These are phyloP conservation scores for Wickerhamiella azyma DNA, from an alignment of 805 yeast genomes.

Conservation along the genomic window DNA sequence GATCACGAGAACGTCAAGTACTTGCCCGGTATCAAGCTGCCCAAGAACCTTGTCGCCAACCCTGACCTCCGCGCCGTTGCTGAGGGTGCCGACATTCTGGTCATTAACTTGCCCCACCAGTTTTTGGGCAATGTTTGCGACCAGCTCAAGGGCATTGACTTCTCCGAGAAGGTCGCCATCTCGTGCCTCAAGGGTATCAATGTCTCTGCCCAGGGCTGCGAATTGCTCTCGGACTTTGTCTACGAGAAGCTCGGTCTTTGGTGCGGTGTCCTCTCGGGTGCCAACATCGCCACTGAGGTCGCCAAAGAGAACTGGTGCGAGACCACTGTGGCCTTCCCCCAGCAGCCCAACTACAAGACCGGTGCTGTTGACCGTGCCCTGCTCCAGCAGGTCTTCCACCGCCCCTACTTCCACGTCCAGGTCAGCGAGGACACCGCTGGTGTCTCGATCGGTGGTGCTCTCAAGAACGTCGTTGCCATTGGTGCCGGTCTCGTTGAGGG, in stretches of 20 bases:
- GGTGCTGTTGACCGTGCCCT: conserved; percentile 66
- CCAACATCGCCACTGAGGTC: conserved; percentile 93
- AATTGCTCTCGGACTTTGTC: conserved; percentile 65
- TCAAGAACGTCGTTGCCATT: conserved; percentile 89
- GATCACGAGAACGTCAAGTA: conserved; percentile 90
- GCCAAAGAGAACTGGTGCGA: conserved; percentile 95
- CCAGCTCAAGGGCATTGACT: conserved; percentile 65
- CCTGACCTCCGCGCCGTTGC: conserved; percentile 72
- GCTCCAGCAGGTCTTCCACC: conserved; percentile 77
- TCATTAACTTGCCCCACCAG: conserved; percentile 96
- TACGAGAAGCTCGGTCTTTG: conserved; percentile 68
- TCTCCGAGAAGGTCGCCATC: conserved; percentile 65
- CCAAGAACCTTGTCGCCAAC: conserved; percentile 74
- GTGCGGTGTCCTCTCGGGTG: conserved; percentile 96
- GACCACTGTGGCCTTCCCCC: conserved; percentile 84
- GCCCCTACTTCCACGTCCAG: conserved; percentile 95
- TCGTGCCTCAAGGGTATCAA: conserved; percentile 94
- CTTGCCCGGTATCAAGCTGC: conserved; percentile 77
- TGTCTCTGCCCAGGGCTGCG: conserved; percentile 73
- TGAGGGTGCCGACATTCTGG: conserved; percentile 66
- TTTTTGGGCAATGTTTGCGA: conserved; percentile 65
- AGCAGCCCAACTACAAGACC: conserved; percentile 51
- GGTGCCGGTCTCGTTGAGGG: conserved; percentile 98
- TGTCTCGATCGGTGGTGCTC: conserved; percentile 91
- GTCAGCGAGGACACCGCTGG: conserved; percentile 91